phyloP scores from a whole-genome alignment of 345 rosid species.

The thale cress (Arabidopsis thaliana) region TAIR10.1 NC_003070.9:8879501-8880000 shows the following conservation, averaged over 20 bases:
- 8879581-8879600: slow-evolving; percentile 81
- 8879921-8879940: slow-evolving; percentile 79
- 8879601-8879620: slow-evolving; percentile 76
- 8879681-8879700: slow-evolving; percentile 72
- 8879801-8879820: slow-evolving; percentile 52
- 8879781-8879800: slow-evolving; percentile 51
- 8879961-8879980: slow-evolving; percentile 77
- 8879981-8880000: slow-evolving; percentile 86
- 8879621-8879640: slow-evolving; percentile 84
- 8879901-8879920: slow-evolving; percentile 83
- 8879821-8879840: slow-evolving; percentile 62
- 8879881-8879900: slow-evolving; percentile 98
- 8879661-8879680: slow-evolving; percentile 88
- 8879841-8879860: slow-evolving; percentile 86
- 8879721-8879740: slow-evolving; percentile 90
- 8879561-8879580: slow-evolving; percentile 65
- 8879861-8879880: slow-evolving; percentile 77
- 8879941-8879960: slow-evolving; percentile 63
- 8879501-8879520: slow-evolving; percentile 31
- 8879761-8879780: slow-evolving; percentile 64
- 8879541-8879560: slow-evolving; percentile 73
- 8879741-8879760: slow-evolving; percentile 83
- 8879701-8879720: slow-evolving; percentile 79
- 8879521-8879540: neutral
- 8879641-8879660: slow-evolving; percentile 89